Evolutionary conservation across 345 rosid species (phyloP), one percentile per base, ranked within the genome.

Genomic region (Raphanus sativus): DNA sequence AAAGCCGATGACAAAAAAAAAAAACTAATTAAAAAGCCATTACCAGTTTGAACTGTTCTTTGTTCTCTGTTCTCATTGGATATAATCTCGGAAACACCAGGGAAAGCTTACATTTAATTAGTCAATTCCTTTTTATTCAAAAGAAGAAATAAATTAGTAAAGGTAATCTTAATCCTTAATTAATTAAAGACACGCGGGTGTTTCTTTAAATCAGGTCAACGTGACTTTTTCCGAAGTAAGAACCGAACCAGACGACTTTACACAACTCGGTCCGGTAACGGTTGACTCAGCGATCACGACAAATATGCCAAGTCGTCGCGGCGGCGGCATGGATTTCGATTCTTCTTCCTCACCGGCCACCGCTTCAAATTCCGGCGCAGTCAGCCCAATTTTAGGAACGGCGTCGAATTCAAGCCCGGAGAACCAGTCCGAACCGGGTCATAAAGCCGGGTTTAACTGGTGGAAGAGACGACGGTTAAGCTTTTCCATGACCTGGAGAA

Each of bases 401-500:
- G 79, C 63, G n/a, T 69, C 24, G 1, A 55, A 50, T 8, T 58
- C 68, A 69, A 69, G 58, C 40, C 71, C 72, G 5, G 82, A 80
- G 55, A 61, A 52, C 33, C 75, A 68, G 1, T 64, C 73, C 34
- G 76, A 80, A 75, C 80, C 76, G 59, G 68, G 45, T n/a, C 62
- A 33, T 0, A 80, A 75, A 75, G 72, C 76, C 24, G 80, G 72
- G 25, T 80, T 80, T 62, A 75, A 75, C 40, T 80, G 79, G 80
- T 80, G 83, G 83, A 80, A 80, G 69, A 80, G 83, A 70, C 32
- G 76, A 11, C 83, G 83, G 76, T 65, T 75, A 70, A 79, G 83
- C 80, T 80, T 80, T 70, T 80, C 79, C 0, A 33, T 48, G 64
- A 62, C 76, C 0, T 34, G 83, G 68, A 80, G 78, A 80, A 65